These are phyloP conservation scores for Trichoderma gracile DNA, from an alignment of 2,329 filamentous ascomycete species.

Conservation along the genomic window DNA sequence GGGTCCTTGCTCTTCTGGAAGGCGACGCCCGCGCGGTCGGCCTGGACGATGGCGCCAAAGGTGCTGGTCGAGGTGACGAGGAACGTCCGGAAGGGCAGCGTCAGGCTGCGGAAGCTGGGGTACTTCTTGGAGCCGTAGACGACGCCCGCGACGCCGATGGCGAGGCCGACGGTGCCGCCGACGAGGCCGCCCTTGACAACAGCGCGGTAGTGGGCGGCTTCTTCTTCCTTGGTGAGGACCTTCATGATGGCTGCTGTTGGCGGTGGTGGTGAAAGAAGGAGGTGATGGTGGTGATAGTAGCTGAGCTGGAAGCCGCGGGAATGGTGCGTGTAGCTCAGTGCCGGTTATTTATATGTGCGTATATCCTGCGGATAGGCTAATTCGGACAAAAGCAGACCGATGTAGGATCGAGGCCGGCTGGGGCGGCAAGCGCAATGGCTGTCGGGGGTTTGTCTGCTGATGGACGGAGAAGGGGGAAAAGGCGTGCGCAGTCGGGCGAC, in stretches of 20 bases:
- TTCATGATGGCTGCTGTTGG: conserved; percentile 66
- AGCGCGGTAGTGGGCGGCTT: conserved; percentile 76
- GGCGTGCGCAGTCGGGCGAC: conserved; percentile 10
- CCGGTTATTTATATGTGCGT: not conserved
- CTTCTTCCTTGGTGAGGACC: conserved; percentile 92
- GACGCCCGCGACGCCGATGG: conserved; percentile 67
- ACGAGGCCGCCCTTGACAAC: conserved; percentile 78
- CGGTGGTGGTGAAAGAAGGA: not conserved
- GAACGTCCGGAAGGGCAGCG: conserved; percentile 88
- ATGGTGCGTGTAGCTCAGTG: not conserved
- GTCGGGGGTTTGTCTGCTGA: not conserved
- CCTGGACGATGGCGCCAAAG: conserved; percentile 83
- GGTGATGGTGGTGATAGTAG: not conserved
- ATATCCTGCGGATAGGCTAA: not conserved
- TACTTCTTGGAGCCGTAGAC: conserved; percentile 69
- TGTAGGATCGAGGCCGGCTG: conserved; percentile 8
- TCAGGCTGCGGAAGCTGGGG: conserved; percentile 75
- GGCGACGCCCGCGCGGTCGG: conserved; percentile 66
- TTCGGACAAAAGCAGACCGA: not conserved
- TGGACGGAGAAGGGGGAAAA: not conserved
- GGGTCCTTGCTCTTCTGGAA: conserved; percentile 73
- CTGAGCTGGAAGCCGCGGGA: conserved; percentile 2
- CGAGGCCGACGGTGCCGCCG: conserved; percentile 70
- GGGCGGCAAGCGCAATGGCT: conserved; percentile 9
- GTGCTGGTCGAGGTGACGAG: conserved; percentile 79